Base-by-base conservation (phyloP, 2,329 filamentous ascomycete genomes). In the Calonectria hongkongensis region DNA sequence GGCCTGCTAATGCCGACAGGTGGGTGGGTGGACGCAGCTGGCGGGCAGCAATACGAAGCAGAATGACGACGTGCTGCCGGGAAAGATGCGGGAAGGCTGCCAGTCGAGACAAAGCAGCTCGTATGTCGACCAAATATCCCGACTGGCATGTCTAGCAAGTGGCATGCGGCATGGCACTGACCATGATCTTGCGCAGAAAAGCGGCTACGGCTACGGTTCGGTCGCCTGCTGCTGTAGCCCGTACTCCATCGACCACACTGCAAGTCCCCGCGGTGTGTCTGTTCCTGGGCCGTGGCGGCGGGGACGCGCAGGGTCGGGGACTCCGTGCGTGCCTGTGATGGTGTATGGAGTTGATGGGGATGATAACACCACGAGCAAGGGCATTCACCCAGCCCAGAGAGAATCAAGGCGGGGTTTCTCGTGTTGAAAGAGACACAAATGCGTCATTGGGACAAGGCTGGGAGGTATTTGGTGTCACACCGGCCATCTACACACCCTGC, bases 1-100 rank as follows among this genome's bases (percentile, higher is more conserved):
- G 75, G 68, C 68, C 54, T 72, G 63, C 69, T 64, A 79, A 66
- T 78, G 75, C 75, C 75, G 73, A 75, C 50, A 72, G 47, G 68
- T 47, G 41, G 69, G 65, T 63, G 64, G 45, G 48, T 43, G 33
- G 63, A 47, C 45, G 65, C 65, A 70, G 66, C 45, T 41, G 67
- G 33, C 33, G n/a, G 41, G 51, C 27, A 68, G 27, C 41, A 72
- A 78, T 78, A 79, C 74, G 77, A 79, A 76, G 75, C 27, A 73
- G 66, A 70, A 75, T 74, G 75, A 74, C 70, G 71, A 75, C 63
- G 68, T 51, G 60, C 36, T 58, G 30, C 36, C 41, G 65, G 56
- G 25, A 54, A 18, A 28, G 16, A 28, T 33, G 33, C 66, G 56
- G 65, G 50, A 66, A 48, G 30, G 48, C 43, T n/a, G 45, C 68